Base-by-base conservation (phyloP, 305 asterid species). In the Rubia peregrina region DNA sequence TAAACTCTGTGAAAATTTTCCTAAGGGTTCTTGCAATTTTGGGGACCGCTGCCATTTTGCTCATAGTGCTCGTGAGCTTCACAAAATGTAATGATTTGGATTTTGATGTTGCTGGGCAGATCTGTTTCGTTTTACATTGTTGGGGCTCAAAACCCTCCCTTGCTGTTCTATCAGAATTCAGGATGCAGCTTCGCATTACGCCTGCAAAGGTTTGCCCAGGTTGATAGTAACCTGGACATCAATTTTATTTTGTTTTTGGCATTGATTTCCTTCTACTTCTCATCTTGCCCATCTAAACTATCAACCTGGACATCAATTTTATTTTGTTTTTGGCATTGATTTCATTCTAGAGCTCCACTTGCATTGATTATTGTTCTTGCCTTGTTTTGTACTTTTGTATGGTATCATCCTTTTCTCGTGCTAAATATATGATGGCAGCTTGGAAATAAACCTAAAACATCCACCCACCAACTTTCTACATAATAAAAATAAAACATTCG, bases 31-130 rank as follows among this genome's bases (percentile, higher is more conserved):
- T 7, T 87, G 90, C 78, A 82, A 85, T 63, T 87, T 83, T 57
- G 93, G 93, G 62, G 89, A 85, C 1, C 86, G 79, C 81, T 88
- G 91, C 71, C 88, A 86, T 73, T 87, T 87, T 70, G 90, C 92
- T 4, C 92, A 86, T 67, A 83, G 86, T 48, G 84, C 76, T 16
- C 81, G 72, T 73, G 92, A 87, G 80, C 56, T 87, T 69, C 83
- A 85, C 62, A 77, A 44, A 42, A 17, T 17, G 59, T 53, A 53
- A 53, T 19, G 11, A 9, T 53, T 53, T 17, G 59, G 24, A 53
- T 53, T 51, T 48, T 14, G 21, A 49, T 49, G 56, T 49, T 49
- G 56, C 19, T 16, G 56, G 19, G 17, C 19, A 49, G 19, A 16
- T 14, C 24, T n/a, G 5, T 53, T 17, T n/a, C 11, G 4, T 51